Percentiles rank a stretch among this genome's conserved stretches.
Evolutionary conservation across 169 alveolate genomes (phyloP).

Genomic region (Plasmodium blacklocki): DNA sequence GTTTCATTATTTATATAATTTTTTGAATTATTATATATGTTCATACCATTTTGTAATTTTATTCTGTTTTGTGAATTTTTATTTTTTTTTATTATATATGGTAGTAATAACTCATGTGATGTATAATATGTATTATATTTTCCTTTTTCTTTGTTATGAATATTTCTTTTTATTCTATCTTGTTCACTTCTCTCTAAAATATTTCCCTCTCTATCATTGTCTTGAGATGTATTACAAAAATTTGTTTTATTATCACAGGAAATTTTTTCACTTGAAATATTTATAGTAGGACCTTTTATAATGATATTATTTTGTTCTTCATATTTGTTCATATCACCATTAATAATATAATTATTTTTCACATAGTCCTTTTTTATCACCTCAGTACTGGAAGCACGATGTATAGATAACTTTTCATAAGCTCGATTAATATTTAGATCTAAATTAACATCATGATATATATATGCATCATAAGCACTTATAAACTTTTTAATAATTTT

Average conservation of each 20-base stretch:
- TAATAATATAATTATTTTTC: no score
- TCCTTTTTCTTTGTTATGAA: neutral
- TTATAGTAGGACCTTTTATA: neutral
- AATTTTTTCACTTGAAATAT: neutral
- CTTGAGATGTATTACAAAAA: conserved; percentile 1
- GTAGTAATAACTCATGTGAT: no score
- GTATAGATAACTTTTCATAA: conserved; percentile 5
- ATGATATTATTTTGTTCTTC: neutral
- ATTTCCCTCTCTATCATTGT: neutral
- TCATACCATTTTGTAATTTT: no score
- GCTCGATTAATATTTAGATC: conserved; percentile 24
- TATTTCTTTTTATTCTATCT: neutral
- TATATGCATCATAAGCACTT: conserved; percentile 60
- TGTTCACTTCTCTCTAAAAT: neutral
- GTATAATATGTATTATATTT: neutral
- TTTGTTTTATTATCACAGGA: neutral
- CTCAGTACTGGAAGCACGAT: neutral
- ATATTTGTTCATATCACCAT: neutral
- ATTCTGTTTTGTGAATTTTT: no score
- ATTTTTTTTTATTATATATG: no score
- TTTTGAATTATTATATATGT: no score
- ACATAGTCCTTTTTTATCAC: no score
- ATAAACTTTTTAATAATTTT: conserved; percentile 60
- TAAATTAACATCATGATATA: conserved; percentile 45
- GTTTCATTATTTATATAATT: no score